Evolutionary conservation across 805 yeast species (phyloP), one percentile per base, ranked within the genome.

Genomic region (Metschnikowia bowlesiae): DNA sequence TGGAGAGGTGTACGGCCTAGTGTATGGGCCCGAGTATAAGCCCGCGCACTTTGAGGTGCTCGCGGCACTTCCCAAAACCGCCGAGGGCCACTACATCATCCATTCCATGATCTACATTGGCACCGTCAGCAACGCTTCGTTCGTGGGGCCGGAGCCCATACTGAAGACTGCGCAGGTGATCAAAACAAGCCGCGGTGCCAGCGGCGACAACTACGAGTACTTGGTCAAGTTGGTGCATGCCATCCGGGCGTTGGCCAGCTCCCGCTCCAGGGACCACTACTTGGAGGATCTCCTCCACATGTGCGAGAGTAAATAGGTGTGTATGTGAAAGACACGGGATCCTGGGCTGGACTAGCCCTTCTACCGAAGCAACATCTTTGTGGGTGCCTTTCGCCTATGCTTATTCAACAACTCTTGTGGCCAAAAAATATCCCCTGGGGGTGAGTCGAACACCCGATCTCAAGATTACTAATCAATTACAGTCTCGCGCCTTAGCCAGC

Each of bases 171-270:
- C 96, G 0, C 56, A 59, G 16, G 74, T 80, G 7, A 89, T 91
- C 11, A 68, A 74, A 8, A 57, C 58, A 0, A 71, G 85, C 14
- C 59, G 56, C 6, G 98, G 98, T 0, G 94, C 94, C 26, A 85
- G 95, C 60, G 97, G 98, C 0, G 73, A 76, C 13, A 91, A 91
- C 62, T 66, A 71, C 45, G 95, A 88, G 60, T 91, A 91, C 62
- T 67, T 92, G 52, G 64, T 69, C 44, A 68, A 73, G 46, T 70
- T 91, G 50, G 75, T 76, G 42, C 63, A 70, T 8, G 79, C 90
- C 2, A 67, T 72, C 6, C 53, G 64, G 29, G 50, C 56, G 2
- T 57, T 73, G 13, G 67, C 50, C 3, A 40, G 36, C 10, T 48
- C 53, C 4, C 33, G 47, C 6, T 54, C 67, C 1, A 51, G 57